These are phyloP conservation scores for Myxozyma vanderwaltii DNA, from an alignment of 805 yeast genomes.

Conservation along the genomic window DNA sequence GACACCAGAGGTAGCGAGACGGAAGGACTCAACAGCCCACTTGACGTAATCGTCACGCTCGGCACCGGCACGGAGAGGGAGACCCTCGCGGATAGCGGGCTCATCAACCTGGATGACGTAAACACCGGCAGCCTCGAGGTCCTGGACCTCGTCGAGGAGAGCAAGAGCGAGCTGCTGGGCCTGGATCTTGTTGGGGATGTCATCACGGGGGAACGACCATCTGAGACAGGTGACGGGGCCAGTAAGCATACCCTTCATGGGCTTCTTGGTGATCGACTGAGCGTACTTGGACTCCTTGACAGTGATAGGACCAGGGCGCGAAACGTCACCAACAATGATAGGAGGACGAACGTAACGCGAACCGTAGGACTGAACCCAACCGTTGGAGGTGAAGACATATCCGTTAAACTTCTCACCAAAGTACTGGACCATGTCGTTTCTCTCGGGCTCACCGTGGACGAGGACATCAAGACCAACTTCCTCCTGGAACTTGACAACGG, in stretches of 20 bases:
- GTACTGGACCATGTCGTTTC: conserved; percentile 99
- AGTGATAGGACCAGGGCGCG: conserved; percentile 98
- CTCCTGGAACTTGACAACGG: conserved; percentile 98
- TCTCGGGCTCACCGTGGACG: conserved; percentile 99
- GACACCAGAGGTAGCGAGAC: conserved; percentile 99
- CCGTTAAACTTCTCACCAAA: conserved; percentile 99
- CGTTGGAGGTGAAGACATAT: conserved; percentile 96
- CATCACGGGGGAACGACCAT: conserved; percentile 99
- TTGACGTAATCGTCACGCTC: conserved; percentile 95
- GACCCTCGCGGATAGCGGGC: conserved; percentile 99
- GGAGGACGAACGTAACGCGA: conserved; percentile 99
- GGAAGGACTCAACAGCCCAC: conserved; percentile 99
- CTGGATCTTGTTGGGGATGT: conserved; percentile 88
- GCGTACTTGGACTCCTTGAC: conserved; percentile 99
- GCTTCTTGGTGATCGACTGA: conserved; percentile 91
- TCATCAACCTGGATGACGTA: conserved; percentile 98
- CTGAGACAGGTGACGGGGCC: conserved; percentile 99
- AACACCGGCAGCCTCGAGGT: conserved; percentile 97
- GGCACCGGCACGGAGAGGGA: conserved; percentile 96
- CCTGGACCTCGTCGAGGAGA: conserved; percentile 96
- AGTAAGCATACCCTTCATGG: conserved; percentile 99
- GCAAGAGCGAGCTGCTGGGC: conserved; percentile 97
- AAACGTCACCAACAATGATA: conserved; percentile 97
- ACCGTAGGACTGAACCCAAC: conserved; percentile 99
- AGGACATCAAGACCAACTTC: conserved; percentile 97